These are phyloP conservation scores for Stephania japonica DNA, from an alignment of 164 flowering plant genomes.

Conservation along the genomic window DNA sequence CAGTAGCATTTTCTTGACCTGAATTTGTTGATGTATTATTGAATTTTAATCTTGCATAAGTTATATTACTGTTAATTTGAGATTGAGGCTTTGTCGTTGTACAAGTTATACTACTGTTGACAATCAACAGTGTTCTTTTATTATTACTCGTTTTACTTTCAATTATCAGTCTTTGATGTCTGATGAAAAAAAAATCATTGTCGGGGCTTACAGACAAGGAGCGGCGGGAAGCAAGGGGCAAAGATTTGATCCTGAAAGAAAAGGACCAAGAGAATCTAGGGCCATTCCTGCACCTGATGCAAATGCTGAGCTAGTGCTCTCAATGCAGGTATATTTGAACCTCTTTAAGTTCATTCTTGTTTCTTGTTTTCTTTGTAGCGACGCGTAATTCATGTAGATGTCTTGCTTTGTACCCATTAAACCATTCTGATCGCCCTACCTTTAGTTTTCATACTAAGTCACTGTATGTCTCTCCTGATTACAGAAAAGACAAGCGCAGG, in stretches of 20 bases:
- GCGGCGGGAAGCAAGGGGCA: constrained; percentile 59
- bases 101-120: too few relatives aligned
- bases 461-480: constrained; percentile 5
- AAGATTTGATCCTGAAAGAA: constrained; percentile 54
- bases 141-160: too few relatives aligned
- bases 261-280: constrained; percentile 66
- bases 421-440: too few relatives aligned
- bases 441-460: background rate
- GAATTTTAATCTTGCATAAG: background rate
- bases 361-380: background rate
- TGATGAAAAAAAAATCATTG: background rate
- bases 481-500: constrained; percentile 76
- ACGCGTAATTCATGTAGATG: background rate
- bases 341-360: background rate
- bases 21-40: too few relatives aligned
- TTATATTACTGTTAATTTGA: too few relatives aligned
- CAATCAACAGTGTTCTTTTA: too few relatives aligned
- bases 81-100: background rate
- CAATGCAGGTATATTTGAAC: constrained; percentile 66
- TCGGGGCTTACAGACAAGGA: constrained; percentile 19
- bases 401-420: background rate
- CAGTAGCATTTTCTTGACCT: too few relatives aligned
- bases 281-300: constrained; percentile 96
- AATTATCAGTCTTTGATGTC: background rate
- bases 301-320: constrained; percentile 75